Evolutionary conservation across 2,329 filamentous ascomycete species (phyloP).

Genomic region (Chalara sp.): DNA sequence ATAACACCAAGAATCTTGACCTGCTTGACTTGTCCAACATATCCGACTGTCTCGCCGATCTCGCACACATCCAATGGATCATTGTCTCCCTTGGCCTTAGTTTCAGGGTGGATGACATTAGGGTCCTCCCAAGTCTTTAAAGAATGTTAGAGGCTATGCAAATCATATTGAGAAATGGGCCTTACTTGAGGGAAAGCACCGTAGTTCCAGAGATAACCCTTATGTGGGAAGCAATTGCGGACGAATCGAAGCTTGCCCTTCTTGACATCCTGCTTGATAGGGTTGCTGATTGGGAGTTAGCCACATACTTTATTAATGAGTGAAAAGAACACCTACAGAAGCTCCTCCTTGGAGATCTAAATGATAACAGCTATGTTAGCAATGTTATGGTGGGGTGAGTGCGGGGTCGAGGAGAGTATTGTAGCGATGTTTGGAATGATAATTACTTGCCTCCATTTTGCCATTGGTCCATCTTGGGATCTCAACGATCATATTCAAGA

Average conservation of each 20-base stretch:
- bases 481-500: constrained; percentile 99
- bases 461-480: constrained; percentile 99
- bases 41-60: constrained; percentile 96
- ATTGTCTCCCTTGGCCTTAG: constrained; percentile 99
- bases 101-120: constrained; percentile 92
- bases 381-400: constrained; percentile 12
- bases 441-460: constrained; percentile 82
- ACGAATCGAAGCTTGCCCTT: constrained; percentile 99
- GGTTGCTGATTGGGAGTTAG: constrained; percentile 1
- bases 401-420: constrained; percentile 3
- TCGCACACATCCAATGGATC: constrained; percentile 99
- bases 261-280: constrained; percentile 64
- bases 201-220: constrained; percentile 99
- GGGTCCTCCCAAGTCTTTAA: constrained; percentile 96
- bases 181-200: constrained; percentile 95
- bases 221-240: constrained; percentile 99
- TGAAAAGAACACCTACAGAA: constrained; percentile 67
- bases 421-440: constrained; percentile 2
- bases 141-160: constrained; percentile 7
- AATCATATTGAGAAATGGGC: background rate
- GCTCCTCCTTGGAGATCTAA: constrained; percentile 97
- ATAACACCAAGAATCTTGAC: constrained; percentile 99
- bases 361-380: constrained; percentile 4
- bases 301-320: constrained; percentile 38
- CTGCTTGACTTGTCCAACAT: constrained; percentile 96